Base-by-base conservation (phyloP, 495 filamentous ascomycete genomes). In the Neohortaea acidophila region DNA sequence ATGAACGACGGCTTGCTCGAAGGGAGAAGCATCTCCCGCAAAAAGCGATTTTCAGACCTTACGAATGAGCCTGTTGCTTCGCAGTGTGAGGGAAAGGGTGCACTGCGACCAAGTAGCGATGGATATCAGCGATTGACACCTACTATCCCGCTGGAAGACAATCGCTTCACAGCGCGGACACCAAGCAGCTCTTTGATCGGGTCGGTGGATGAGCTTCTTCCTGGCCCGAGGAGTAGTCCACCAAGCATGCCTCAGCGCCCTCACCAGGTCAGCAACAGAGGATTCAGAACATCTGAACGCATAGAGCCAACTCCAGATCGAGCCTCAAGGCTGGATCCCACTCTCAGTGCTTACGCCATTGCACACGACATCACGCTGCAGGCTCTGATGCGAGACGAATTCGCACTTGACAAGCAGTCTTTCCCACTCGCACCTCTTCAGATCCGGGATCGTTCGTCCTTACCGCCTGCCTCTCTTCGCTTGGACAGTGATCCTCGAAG, bases 341-440 rank as follows among this genome's bases (percentile, higher is more conserved):
- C 49, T 7, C 36, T 48, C 8, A 38, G 41, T 9, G 51, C 43
- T 11, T 49, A 54, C 23, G 44, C 43, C 4, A 51, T 54, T 9
- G 48, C 43, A 8, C 51, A 51, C 21, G 48, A 45, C 21, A 54
- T 54, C 29, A 54, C 51, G 3, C 37, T 54, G 24, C 36, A 42
- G 22, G 48, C 51, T 1, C 25, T 54, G 26, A 47, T 54, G 36
- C 29, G 41, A 30, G 43, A 53, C 28, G 51, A 51, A 21, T 21
- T 33, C 9, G 33, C 22, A 1, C 19, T 51, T 3, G 36, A 41
- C 21, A 2, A 21, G 18, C 22, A 49, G 9, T 37, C 32, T 15
- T 49, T 41, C 21, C 26, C 36, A 11, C 36, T 44, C 17, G 36
- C 40, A 3, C 46, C 46, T 3, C 7, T 44, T 18, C 12, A 24